phyloP scores from a whole-genome alignment of 805 yeast species.

The Kodamaea jinghongensis region DNA sequence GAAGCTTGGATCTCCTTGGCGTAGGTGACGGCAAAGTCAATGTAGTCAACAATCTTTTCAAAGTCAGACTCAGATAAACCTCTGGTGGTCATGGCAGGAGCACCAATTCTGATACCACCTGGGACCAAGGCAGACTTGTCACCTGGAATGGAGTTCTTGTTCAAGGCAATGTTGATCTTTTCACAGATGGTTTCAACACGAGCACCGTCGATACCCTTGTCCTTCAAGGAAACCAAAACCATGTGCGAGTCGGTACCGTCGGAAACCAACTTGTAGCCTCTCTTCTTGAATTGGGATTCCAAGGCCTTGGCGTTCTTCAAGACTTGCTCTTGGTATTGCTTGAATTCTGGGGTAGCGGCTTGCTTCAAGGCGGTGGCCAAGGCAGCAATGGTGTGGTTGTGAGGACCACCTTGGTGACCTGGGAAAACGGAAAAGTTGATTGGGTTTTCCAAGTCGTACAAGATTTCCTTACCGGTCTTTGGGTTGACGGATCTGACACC shows the following conservation, averaged over 20 bases:
- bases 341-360: constrained; percentile 85
- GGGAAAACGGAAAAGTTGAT: constrained; percentile 98
- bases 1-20: constrained; percentile 73
- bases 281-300: constrained; percentile 60
- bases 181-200: constrained; percentile 89
- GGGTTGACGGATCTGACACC: constrained; percentile 77
- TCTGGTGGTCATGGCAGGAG: constrained; percentile 98
- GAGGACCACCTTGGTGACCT: constrained; percentile 99
- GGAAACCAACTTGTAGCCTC: constrained; percentile 79
- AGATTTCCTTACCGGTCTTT: constrained; percentile 81
- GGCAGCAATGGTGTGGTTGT: constrained; percentile 96
- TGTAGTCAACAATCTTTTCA: constrained; percentile 72
- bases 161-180: constrained; percentile 87
- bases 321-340: constrained; percentile 79
- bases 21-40: constrained; percentile 74
- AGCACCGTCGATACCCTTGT: constrained; percentile 88
- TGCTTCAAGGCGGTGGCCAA: constrained; percentile 93
- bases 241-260: constrained; percentile 95
- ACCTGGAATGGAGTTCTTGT: constrained; percentile 95
- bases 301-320: constrained; percentile 77
- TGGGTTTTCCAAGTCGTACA: constrained; percentile 83
- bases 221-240: constrained; percentile 79
- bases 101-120: constrained; percentile 93
- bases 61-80: constrained; percentile 82
- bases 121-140: constrained; percentile 95